These are phyloP conservation scores for Erysimum cheiranthoides DNA, from an alignment of 345 rosid genomes.

Conservation along the genomic window DNA sequence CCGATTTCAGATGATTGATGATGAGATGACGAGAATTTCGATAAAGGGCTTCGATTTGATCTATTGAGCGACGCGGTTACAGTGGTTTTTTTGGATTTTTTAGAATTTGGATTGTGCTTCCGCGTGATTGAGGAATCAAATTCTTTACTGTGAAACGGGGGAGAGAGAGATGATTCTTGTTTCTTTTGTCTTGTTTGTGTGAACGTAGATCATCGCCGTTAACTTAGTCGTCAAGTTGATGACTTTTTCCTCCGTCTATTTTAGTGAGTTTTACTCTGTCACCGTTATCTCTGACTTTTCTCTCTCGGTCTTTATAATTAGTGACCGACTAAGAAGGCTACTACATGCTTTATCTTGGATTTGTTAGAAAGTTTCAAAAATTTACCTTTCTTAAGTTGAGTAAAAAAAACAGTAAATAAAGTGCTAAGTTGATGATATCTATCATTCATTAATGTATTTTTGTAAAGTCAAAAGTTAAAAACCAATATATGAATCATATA, in stretches of 20 bases:
- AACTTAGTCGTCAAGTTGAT: constrained; percentile 45
- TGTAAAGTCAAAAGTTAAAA: too few relatives aligned
- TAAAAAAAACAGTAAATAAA: too few relatives aligned
- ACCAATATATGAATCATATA: too few relatives aligned
- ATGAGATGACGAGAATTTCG: neutral
- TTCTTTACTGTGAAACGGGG: constrained; percentile 23
- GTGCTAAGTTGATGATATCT: too few relatives aligned
- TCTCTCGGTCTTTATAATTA: constrained; percentile 4
- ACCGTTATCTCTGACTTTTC: constrained; percentile 40
- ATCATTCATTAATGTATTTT: neutral
- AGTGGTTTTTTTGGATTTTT: neutral
- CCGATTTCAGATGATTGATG: constrained; percentile 30
- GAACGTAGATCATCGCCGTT: constrained; percentile 44
- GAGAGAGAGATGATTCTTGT: constrained; percentile 15
- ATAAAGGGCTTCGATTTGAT: constrained; percentile 13
- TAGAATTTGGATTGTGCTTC: constrained; percentile 12
- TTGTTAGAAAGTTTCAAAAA: neutral
- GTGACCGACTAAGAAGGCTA: constrained; percentile 30
- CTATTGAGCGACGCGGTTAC: neutral
- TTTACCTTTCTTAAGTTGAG: too few relatives aligned
- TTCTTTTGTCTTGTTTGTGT: constrained; percentile 20
- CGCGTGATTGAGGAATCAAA: constrained; percentile 36
- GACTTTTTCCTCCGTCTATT: constrained; percentile 46
- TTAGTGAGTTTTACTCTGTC: constrained; percentile 29
- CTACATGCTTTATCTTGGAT: neutral